Base-by-base conservation (phyloP, 2,329 filamentous ascomycete genomes). In the Epichloe hybrida region DNA sequence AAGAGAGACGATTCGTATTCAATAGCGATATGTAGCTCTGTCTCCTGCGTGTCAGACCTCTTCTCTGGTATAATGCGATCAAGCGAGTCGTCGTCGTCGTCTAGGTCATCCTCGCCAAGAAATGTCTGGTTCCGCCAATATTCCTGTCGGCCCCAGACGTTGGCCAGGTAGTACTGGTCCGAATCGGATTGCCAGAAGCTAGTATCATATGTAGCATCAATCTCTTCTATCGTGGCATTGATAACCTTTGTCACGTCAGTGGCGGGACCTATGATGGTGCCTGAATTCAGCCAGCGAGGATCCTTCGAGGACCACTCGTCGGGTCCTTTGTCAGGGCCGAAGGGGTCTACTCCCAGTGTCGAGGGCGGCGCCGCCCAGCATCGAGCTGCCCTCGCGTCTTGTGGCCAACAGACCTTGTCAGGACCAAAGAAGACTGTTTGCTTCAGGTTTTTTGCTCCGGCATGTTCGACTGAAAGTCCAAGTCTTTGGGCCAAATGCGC, bases 401-500 rank as follows among this genome's bases (percentile, higher is more conserved):
- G 57, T 2, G 70, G 70, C 61, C 64, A 72, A 57, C 70, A 72
- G 36, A 69, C 57, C 59, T 73, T 73, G 60, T 73, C 71, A 6
- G 69, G 62, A 4, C 71, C 70, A 56, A 69, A 71, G 50, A 72
- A 66, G 48, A 73, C 61, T 6, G 68, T 69, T 44, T 69, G 66
- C 36, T 63, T 61, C 12, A 69, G 50, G 15, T 64, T 63, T 5
- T 56, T 60, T 15, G 54, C 53, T 27, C 62, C 58, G n/a, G 60
- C 54, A 38, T 66, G 61, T 48, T 62, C 52, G 17, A 63, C 56
- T 21, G 58, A 60, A 48, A 66, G 59, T 2, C 75, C 75, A 54
- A 80, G 79, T 39, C 69, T 72, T 48, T 69, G 63, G 37, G 67
- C 64, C 41, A 83, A 64, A 27, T 73, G 70, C 35, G 64, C 62